Percentiles rank a stretch among this genome's conserved stretches.
Conservation (phyloP, 1,139 yeast genomes). For the Pneumocystis wakefieldiae region DNA sequence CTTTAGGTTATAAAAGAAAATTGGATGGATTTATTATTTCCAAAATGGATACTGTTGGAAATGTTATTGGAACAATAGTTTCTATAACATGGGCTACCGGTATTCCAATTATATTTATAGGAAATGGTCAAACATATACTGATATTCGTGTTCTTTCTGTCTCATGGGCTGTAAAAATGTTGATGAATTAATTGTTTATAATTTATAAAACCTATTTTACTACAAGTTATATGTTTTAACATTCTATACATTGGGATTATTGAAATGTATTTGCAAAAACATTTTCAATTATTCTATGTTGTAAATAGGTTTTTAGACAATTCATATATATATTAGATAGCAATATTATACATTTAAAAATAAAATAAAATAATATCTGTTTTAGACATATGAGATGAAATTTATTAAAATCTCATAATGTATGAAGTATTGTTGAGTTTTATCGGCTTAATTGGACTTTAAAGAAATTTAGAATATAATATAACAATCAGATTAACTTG, state of each 20-base stretch:
- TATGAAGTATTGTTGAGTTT: too few species aligned
- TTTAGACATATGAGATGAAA: too few species aligned
- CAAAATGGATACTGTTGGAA: constrained; percentile 96
- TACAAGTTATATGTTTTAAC: not conserved
- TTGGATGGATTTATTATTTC: constrained; percentile 86
- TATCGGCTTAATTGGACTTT: too few species aligned
- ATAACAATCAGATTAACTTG: not conserved
- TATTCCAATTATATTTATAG: constrained; percentile 87
- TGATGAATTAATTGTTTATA: constrained; percentile 31
- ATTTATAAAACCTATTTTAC: not conserved
- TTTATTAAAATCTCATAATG: too few species aligned
- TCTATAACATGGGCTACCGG: constrained; percentile 96
- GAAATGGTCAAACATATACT: constrained; percentile 94
- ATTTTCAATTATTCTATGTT: too few species aligned
- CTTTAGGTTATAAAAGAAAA: constrained; percentile 71
- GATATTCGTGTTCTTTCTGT: constrained; percentile 87
- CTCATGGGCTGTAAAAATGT: constrained; percentile 76
- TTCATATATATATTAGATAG: too few species aligned
- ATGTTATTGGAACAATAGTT: constrained; percentile 89
- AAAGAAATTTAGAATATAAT: too few species aligned
- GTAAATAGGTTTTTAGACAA: not conserved
- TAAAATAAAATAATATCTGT: too few species aligned
- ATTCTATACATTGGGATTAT: not conserved
- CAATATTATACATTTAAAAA: too few species aligned
- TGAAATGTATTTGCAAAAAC: too few species aligned